These are phyloP conservation scores for Delonix regia DNA, from an alignment of 306 rosid species.

Conservation along the genomic window DNA sequence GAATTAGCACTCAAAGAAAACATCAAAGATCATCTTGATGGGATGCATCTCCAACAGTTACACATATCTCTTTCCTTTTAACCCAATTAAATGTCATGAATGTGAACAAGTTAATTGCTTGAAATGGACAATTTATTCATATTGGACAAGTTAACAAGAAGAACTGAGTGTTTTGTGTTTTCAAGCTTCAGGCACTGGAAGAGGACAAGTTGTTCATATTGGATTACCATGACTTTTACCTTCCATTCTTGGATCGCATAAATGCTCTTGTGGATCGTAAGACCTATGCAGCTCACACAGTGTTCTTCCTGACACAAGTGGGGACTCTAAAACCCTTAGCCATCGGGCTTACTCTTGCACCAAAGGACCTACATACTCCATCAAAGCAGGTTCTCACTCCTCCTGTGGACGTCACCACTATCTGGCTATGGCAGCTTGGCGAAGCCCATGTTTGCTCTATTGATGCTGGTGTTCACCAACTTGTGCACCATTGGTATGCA, in stretches of 20 bases:
- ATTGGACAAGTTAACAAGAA: no score
- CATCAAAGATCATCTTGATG: constrained; percentile 45
- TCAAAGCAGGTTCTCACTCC: constrained; percentile 45
- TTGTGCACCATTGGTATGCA: constrained; percentile 52
- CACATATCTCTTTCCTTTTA: no score
- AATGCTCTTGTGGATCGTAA: constrained; percentile 46
- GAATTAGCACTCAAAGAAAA: constrained; percentile 56
- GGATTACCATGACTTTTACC: constrained; percentile 48
- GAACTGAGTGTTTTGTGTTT: constrained; percentile 9
- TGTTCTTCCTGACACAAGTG: constrained; percentile 46
- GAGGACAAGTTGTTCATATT: constrained; percentile 43
- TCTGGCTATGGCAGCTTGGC: constrained; percentile 54
- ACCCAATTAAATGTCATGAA: no score
- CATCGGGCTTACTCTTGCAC: constrained; percentile 46
- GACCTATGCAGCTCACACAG: constrained; percentile 51
- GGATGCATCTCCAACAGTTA: constrained; percentile 55
- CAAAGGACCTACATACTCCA: constrained; percentile 28
- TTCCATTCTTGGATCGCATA: constrained; percentile 47
- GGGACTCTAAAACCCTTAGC: constrained; percentile 54
- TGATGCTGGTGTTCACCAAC: constrained; percentile 45
- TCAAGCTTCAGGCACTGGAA: constrained; percentile 45
- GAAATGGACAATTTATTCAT: no score
- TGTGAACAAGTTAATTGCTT: no score
- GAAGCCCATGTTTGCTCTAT: constrained; percentile 52
- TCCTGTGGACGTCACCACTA: constrained; percentile 42